Evolutionary conservation across 2,329 filamentous ascomycete species (phyloP).

Genomic region (Microdochium trichocladiopsis): DNA sequence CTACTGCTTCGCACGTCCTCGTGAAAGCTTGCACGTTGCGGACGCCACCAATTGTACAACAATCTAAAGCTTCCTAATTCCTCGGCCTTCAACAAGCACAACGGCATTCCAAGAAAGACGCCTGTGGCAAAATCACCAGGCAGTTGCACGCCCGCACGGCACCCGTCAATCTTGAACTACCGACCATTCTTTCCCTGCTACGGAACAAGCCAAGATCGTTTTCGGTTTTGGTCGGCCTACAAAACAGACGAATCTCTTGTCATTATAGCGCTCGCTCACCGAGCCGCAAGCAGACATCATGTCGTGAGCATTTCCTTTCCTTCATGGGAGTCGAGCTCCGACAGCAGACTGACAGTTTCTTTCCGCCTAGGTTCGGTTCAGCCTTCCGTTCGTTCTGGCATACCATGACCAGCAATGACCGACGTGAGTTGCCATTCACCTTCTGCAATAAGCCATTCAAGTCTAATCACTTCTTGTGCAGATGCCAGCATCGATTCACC

Average conservation of each 20-base stretch:
- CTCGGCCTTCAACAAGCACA: neutral
- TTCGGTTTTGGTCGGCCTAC: too few species aligned
- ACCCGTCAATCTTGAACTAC: too few species aligned
- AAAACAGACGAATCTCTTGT: too few species aligned
- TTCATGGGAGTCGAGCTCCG: neutral
- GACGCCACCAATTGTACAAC: too few species aligned
- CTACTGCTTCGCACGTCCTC: neutral
- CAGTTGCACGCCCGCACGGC: too few species aligned
- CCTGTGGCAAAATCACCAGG: too few species aligned
- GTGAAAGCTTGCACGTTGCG: neutral
- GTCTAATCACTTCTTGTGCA: slow-evolving; percentile 37
- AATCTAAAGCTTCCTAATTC: too few species aligned
- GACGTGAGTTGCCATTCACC: slow-evolving; percentile 41
- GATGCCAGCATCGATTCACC: slow-evolving; percentile 92
- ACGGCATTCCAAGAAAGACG: too few species aligned
- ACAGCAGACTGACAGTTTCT: neutral
- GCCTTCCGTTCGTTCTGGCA: slow-evolving; percentile 94
- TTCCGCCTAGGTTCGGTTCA: slow-evolving; percentile 48
- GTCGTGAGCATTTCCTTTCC: neutral
- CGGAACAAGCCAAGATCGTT: too few species aligned
- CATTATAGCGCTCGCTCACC: neutral
- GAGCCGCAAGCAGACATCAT: neutral
- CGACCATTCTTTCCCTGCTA: too few species aligned
- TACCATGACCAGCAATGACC: slow-evolving; percentile 68
- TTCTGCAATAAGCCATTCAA: slow-evolving; percentile 12